These are phyloP conservation scores for Marchantia polymorpha DNA, from an alignment of 225 moss, liverwort and hornwort species.

Conservation along the genomic window DNA sequence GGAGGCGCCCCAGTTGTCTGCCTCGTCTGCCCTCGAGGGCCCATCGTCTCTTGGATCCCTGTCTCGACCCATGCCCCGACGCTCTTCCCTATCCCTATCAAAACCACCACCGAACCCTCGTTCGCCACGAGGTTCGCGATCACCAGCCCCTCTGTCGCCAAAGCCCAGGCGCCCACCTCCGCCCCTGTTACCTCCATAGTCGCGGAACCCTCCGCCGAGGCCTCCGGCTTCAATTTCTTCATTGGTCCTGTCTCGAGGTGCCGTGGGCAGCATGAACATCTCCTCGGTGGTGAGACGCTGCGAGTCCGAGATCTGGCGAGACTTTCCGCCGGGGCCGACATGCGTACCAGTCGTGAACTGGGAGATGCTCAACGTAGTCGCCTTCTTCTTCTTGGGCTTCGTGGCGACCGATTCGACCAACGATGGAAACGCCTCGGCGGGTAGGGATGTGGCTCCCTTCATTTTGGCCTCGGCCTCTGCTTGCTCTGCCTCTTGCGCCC, in stretches of 20 bases:
- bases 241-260: conserved; percentile 65
- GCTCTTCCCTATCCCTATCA: conserved; percentile 37
- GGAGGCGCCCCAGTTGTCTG: conserved; percentile 83
- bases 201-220: conserved; percentile 72
- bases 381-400: conserved; percentile 70
- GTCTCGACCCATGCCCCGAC: conserved; percentile 57
- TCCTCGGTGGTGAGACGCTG: conserved; percentile 69
- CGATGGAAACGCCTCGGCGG: conserved; percentile 72
- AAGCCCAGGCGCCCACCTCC: conserved; percentile 27
- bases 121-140: conserved; percentile 52
- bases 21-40: conserved; percentile 81
- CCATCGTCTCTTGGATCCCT: conserved; percentile 62
- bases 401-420: conserved; percentile 60
- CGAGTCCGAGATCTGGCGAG: conserved; percentile 59
- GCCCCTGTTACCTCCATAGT: conserved; percentile 58
- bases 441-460: conserved; percentile 41
- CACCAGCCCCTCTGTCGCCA: conserved; percentile 54
- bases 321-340: conserved; percentile 79
- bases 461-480: conserved; percentile 86
- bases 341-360: conserved; percentile 85
- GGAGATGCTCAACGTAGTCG: conserved; percentile 56
- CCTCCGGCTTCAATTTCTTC: conserved; percentile 80
- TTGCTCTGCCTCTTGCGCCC: conserved; percentile 96
- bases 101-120: conserved; percentile 62
- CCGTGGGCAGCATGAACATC: conserved; percentile 75